Base-by-base conservation (phyloP, 1,284 basidiomycete species). In the Ceratobasidium sp. region DNA sequence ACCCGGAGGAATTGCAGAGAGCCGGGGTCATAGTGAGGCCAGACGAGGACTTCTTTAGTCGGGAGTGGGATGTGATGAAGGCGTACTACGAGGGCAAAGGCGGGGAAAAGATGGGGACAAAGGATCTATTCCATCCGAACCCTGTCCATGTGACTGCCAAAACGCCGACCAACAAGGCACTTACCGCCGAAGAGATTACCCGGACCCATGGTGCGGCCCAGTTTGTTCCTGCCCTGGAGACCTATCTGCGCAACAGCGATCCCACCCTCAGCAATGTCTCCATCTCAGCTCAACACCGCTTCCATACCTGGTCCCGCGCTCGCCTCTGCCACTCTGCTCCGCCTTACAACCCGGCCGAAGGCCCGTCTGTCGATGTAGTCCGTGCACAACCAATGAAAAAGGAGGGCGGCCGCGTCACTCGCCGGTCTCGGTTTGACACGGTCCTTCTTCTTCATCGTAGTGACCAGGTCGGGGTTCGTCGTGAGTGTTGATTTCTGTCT, bases 271-370 rank as follows among this genome's bases (percentile, higher is more conserved):
- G n/a, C 3, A 23, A 39, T 39, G 36, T 21, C 41, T 45, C 43
- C 14, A 14, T 62, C 39, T 23, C n/a, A 32, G 2, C n/a, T n/a
- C 12, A 46, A 34, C 43, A 50, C 28, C 41, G 32, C 10, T 50
- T 62, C 23, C 45, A 62, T 21, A 32, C 28, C 26, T 64, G 61
- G 61, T 34, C 26, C 3, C 26, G 46, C 8, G 43, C 30, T 50
- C 45, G 46, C 1, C 61, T 64, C 5, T 34, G 50, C 18, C 61
- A 64, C 26, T 30, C 48, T 5, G 43, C 61, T 14, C 64, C 64
- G 10, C 64, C 64, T 4, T 67, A 36, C 50, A 67, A 67, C 3
- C 64, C 48, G 6, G 18, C 64, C 6, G 50, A 67, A 30, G 64
- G 34, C 1, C 23, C 28, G 5, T 12, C 28, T 18, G 2, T 21